Evolutionary conservation across 352 stramenopile species (phyloP).

Genomic region (Phytophthora constricta): DNA sequence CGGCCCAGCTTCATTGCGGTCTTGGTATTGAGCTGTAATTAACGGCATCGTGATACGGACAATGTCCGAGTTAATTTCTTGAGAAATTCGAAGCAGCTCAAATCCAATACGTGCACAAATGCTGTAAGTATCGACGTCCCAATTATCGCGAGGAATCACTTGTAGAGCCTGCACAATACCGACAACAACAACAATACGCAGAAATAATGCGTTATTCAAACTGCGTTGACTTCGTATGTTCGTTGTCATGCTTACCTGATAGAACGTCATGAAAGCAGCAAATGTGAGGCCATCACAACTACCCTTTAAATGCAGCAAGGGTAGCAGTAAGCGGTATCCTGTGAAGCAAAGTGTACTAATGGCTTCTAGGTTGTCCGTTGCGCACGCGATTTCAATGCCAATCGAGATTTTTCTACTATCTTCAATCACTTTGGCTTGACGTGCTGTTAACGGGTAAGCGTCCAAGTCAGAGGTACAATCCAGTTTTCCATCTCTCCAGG

Average conservation of each 20-base stretch:
- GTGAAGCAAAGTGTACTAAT: slow-evolving; percentile 68
- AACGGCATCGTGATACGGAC: slow-evolving; percentile 27
- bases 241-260: slow-evolving; percentile 43
- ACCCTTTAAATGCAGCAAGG: slow-evolving; percentile 64
- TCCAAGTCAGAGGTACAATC: slow-evolving; percentile 34
- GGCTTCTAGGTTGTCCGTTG: slow-evolving; percentile 54
- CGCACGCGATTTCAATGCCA: slow-evolving; percentile 65
- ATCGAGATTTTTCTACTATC: slow-evolving; percentile 57
- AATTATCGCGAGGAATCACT: slow-evolving; percentile 33
- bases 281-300: slow-evolving; percentile 51
- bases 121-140: slow-evolving; percentile 57
- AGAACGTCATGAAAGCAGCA: slow-evolving; percentile 57
- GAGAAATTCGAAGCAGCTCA: slow-evolving; percentile 61
- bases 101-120: slow-evolving; percentile 63
- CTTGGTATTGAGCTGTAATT: slow-evolving; percentile 3
- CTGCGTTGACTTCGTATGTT: too few species aligned
- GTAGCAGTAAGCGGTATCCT: slow-evolving; percentile 69
- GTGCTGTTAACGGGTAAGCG: slow-evolving; percentile 29
- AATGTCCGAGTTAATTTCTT: slow-evolving; percentile 32
- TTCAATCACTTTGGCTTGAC: slow-evolving; percentile 57
- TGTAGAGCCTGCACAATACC: slow-evolving; percentile 22
- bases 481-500: slow-evolving; percentile 47
- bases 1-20: background rate
- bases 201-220: too few species aligned
- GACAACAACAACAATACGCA: background rate